Evolutionary conservation across 2,329 filamentous ascomycete genomes (phyloP).

Genomic region (Aspergillus pseudoterreus): DNA sequence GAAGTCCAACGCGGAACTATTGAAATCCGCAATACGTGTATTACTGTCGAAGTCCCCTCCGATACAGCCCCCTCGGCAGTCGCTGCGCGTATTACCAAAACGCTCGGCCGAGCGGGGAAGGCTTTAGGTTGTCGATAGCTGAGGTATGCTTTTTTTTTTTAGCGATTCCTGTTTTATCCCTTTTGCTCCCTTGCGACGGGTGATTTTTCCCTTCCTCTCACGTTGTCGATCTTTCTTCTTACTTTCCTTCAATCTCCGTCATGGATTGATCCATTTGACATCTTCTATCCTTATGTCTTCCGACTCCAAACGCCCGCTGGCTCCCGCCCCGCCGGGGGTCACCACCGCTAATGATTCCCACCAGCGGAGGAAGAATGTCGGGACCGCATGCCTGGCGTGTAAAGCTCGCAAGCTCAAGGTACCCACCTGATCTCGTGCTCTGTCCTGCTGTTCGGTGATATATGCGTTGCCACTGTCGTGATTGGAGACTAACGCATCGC

Average conservation of each 20-base stretch:
- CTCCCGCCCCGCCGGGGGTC: constrained; percentile 12
- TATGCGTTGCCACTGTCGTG: background rate
- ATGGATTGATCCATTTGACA: background rate
- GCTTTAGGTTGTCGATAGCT: background rate
- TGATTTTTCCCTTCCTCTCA: background rate
- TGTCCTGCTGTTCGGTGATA: background rate
- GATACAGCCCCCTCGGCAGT: background rate
- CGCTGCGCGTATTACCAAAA: background rate
- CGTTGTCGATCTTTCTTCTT: background rate
- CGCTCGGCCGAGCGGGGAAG: background rate
- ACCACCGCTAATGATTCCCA: constrained; percentile 10
- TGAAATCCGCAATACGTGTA: background rate
- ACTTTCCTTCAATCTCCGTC: background rate
- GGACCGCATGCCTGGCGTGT: constrained; percentile 21
- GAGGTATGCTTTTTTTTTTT: too few relatives aligned
- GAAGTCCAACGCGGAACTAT: background rate
- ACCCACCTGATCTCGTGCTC: background rate
- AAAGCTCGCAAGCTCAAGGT: constrained; percentile 27
- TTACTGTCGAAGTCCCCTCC: background rate
- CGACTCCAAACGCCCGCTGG: constrained; percentile 14
- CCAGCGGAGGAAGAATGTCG: constrained; percentile 21
- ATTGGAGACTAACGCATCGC: background rate
- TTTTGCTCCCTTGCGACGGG: background rate
- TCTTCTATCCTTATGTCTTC: constrained; percentile 8
- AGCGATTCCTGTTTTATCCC: background rate